Percentiles rank a stretch among this genome's conserved stretches.
Conservation (phyloP, 2,329 filamentous ascomycete genomes). For the Helminthosporium solani region DNA sequence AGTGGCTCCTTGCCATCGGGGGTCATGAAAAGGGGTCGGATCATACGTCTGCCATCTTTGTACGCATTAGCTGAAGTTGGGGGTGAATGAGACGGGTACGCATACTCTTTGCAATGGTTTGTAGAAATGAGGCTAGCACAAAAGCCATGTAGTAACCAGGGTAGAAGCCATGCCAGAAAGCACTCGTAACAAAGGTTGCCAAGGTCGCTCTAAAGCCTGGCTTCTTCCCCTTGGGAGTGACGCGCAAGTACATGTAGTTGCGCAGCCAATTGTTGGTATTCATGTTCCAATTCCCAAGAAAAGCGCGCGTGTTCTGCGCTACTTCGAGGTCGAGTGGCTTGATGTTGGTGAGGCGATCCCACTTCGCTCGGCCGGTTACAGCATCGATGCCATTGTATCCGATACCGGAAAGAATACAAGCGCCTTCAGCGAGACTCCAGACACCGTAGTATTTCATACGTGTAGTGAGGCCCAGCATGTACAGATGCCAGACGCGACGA, state of each 20-base stretch:
- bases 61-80: conserved; percentile 5
- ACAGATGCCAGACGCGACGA: conserved; percentile 73
- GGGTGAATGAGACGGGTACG: conserved; percentile 18
- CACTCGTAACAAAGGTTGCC: conserved; percentile 90
- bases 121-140: conserved; percentile 83
- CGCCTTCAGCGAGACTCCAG: conserved; percentile 89
- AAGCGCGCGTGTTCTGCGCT: conserved; percentile 90
- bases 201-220: conserved; percentile 93
- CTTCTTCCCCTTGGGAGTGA: conserved; percentile 93
- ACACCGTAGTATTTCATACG: conserved; percentile 96
- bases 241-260: conserved; percentile 92
- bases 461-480: conserved; percentile 79
- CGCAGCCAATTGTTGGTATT: conserved; percentile 97
- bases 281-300: conserved; percentile 94
- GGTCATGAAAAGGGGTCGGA: conserved; percentile 91
- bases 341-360: conserved; percentile 89
- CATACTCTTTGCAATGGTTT: conserved; percentile 92
- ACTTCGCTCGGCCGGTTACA: conserved; percentile 78
- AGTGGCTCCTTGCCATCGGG: conserved; percentile 60
- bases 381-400: conserved; percentile 93
- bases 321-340: conserved; percentile 81
- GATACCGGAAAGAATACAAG: conserved; percentile 89
- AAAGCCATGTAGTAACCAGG: conserved; percentile 95
- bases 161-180: conserved; percentile 97
- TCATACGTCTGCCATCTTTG: conserved; percentile 79